Base-by-base conservation (phyloP, 345 rosid genomes). In the Tarenaya hassleriana region DNA sequence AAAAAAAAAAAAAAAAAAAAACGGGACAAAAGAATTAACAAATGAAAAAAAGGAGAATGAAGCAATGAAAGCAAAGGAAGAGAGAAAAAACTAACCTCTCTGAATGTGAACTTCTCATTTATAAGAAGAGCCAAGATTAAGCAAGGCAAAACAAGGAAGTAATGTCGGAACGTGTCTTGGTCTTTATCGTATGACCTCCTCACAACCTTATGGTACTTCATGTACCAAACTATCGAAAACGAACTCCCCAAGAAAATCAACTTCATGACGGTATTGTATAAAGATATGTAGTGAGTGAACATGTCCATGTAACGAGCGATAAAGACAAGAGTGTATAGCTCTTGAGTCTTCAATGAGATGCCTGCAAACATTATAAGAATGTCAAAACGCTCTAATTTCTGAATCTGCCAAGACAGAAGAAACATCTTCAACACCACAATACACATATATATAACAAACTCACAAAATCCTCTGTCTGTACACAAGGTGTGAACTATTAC, bases 331-430 rank as follows among this genome's bases (percentile, higher is more conserved):
- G 73, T 79, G 47, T 79, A 90, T 50, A 90, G 94, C 48, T 86
- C 94, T 72, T 81, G 94, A 8, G 95, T 86, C 94, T 86, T 90
- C 71, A 86, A 71, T 1, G 97, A 83, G 29, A 90, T 50, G 34
- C 97, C 95, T 86, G 77, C 62, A 58, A 24, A 24, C 5, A 24
- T 24, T 5, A n/a, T n/a, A 24, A 24, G 29, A 5, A 43, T 4
- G 32, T 21, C 9, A 41, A 46, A 24, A 17, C 50, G 43, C 17
- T 16, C 10, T 14, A 34, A 46, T 29, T 39, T 18, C 52, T 52
- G 27, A 12, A 27, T 24, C 29, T 24, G 29, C 5, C 29, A 24
- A 24, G 3, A 24, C 29, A 24, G 2, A 24, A 24, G 29, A 5
- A 24, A 24, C 5, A 24, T 24, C 29, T 24, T 2, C 2, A 24